These are phyloP conservation scores for Marasmius oreades DNA, from an alignment of 1,284 basidiomycete genomes.

Conservation along the genomic window DNA sequence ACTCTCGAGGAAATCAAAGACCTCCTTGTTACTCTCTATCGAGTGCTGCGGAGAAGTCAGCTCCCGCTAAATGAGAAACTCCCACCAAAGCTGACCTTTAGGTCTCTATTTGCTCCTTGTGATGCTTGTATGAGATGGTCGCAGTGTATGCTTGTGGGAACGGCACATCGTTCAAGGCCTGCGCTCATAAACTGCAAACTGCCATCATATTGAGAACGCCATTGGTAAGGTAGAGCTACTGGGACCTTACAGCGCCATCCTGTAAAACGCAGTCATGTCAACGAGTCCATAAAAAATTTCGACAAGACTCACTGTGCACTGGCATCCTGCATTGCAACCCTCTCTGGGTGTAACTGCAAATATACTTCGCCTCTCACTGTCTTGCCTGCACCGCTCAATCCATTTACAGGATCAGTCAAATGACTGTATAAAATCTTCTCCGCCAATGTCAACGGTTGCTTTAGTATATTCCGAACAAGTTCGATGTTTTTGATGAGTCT, in stretches of 20 bases:
- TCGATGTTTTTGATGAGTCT: slow-evolving; percentile 75
- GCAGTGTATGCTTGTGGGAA: slow-evolving; percentile 89
- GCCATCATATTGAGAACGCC: slow-evolving; percentile 7
- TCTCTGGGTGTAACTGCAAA: slow-evolving; percentile 86
- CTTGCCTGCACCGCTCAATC: slow-evolving; percentile 40
- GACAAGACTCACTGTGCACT: slow-evolving; percentile 82
- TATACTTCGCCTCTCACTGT: slow-evolving; percentile 85
- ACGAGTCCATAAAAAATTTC: not conserved
- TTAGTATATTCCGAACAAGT: slow-evolving; percentile 68
- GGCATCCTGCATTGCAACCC: slow-evolving; percentile 99
- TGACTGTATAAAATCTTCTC: slow-evolving; percentile 99
- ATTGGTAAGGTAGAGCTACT: slow-evolving; percentile 11
- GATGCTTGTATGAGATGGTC: slow-evolving; percentile 96
- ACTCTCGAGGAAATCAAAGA: slow-evolving; percentile 97
- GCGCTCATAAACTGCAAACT: slow-evolving; percentile 99
- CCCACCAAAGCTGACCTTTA: slow-evolving; percentile 52
- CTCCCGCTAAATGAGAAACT: not conserved
- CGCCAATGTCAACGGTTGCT: slow-evolving; percentile 82
- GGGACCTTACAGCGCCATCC: slow-evolving; percentile 71
- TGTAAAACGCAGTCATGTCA: slow-evolving; percentile 23
- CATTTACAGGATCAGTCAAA: slow-evolving; percentile 64
- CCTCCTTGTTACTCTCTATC: slow-evolving; percentile 89
- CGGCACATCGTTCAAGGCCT: slow-evolving; percentile 81
- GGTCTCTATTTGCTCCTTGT: slow-evolving; percentile 78
- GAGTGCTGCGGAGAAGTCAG: slow-evolving; percentile 55